Evolutionary conservation across 768 basidiomycete genomes (phyloP).

Genomic region (Podaxis carcinomalis): DNA sequence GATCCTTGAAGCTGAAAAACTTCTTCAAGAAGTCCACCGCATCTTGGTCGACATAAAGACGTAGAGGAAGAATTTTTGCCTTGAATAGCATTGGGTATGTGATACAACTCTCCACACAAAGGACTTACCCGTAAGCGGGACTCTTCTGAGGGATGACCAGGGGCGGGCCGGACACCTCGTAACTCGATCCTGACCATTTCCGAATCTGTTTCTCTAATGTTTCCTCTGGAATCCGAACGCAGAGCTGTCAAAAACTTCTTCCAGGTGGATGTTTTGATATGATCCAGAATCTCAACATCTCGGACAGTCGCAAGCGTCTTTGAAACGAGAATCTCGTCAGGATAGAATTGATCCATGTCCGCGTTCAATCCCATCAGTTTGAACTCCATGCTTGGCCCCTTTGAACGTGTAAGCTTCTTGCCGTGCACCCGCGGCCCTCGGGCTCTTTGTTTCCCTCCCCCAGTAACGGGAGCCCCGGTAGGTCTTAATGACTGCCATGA

Average conservation of each 20-base stretch:
- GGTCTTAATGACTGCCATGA: slow-evolving; percentile 89
- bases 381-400: slow-evolving; percentile 81
- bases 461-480: slow-evolving; percentile 23
- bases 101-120: not conserved
- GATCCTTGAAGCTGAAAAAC: slow-evolving; percentile 86
- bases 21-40: slow-evolving; percentile 97
- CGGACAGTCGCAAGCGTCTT: slow-evolving; percentile 63
- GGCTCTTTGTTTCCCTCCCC: slow-evolving; percentile 31
- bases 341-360: slow-evolving; percentile 63
- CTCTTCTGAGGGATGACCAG: slow-evolving; percentile 67
- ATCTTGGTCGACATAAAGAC: slow-evolving; percentile 96
- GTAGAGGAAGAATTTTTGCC: slow-evolving; percentile 87
- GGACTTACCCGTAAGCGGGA: slow-evolving; percentile 69
- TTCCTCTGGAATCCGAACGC: slow-evolving; percentile 80
- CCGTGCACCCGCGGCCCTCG: slow-evolving; percentile 43
- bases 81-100: slow-evolving; percentile 24
- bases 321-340: slow-evolving; percentile 54
- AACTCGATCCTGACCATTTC: slow-evolving; percentile 92
- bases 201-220: slow-evolving; percentile 86
- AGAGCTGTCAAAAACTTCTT: slow-evolving; percentile 91
- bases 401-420: slow-evolving; percentile 68
- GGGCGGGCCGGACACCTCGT: slow-evolving; percentile 66
- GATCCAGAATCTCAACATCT: slow-evolving; percentile 88
- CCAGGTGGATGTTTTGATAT: slow-evolving; percentile 98
- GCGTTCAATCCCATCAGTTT: slow-evolving; percentile 58